A percentile compares a stretch with the other conserved stretches of the same genome.
phyloP scores from a whole-genome alignment of 75 land plant species.

The Cupressus sempervirens region DNA sequence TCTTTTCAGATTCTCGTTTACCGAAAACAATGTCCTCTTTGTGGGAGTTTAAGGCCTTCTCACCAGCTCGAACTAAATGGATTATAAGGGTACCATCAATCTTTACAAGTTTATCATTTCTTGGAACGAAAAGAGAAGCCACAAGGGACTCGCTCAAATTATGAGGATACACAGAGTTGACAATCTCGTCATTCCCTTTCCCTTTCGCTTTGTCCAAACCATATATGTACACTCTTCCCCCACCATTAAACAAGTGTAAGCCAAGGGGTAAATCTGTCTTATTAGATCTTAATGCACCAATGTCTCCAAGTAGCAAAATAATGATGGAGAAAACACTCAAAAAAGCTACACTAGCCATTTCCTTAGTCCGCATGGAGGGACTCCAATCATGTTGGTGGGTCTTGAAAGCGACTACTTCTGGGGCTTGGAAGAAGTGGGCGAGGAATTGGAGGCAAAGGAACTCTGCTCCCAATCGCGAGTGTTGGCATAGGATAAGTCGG shows the following conservation, averaged over 20 bases:
- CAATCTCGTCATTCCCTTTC: not conserved
- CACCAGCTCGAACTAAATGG: slow-evolving; percentile 86
- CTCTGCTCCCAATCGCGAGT: slow-evolving; percentile 28
- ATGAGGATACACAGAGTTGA: not conserved
- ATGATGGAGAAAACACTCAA: slow-evolving; percentile 56
- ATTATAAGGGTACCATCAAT: slow-evolving; percentile 95
- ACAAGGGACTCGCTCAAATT: slow-evolving; percentile 64
- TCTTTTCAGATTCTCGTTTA: slow-evolving; percentile 20
- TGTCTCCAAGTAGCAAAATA: slow-evolving; percentile 30
- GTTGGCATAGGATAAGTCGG: slow-evolving; percentile 45
- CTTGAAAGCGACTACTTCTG: not conserved
- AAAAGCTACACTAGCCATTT: slow-evolving; percentile 75
- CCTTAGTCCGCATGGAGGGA: slow-evolving; percentile 45
- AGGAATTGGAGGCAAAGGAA: slow-evolving; percentile 88
- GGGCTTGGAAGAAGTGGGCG: slow-evolving; percentile 18
- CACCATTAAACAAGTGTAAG: slow-evolving; percentile 10
- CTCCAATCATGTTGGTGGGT: slow-evolving; percentile 13
- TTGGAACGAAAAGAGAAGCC: slow-evolving; percentile 80
- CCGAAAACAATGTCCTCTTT: not conserved
- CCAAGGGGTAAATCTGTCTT: not conserved
- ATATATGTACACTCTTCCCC: slow-evolving; percentile 37
- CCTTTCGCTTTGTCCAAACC: not conserved
- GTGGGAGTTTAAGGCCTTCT: slow-evolving; percentile 51
- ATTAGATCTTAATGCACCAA: slow-evolving; percentile 16
- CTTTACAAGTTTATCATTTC: slow-evolving; percentile 85